Evolutionary conservation across 225 moss, liverwort and hornwort genomes (phyloP).

Genomic region (Polytrichum formosum): DNA sequence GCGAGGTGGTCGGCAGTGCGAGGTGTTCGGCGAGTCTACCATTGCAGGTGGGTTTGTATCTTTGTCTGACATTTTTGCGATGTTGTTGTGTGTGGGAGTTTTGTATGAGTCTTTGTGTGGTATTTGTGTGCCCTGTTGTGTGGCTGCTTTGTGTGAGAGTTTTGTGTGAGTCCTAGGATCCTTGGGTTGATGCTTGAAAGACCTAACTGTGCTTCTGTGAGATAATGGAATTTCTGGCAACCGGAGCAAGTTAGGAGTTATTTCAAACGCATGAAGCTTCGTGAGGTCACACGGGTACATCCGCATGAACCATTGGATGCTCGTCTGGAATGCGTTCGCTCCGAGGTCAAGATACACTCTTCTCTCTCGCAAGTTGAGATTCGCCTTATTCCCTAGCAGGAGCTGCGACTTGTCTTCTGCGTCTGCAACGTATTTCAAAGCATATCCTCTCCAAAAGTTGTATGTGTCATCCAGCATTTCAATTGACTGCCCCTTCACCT

Average conservation of each 20-base stretch:
- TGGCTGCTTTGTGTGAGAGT: no score
- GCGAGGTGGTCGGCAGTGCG: no score
- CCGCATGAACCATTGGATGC: slow-evolving; percentile 78
- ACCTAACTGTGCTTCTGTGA: no score
- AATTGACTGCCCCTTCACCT: slow-evolving; percentile 70
- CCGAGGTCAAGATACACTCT: slow-evolving; percentile 80
- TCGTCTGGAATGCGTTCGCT: slow-evolving; percentile 73
- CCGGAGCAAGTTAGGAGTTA: slow-evolving; percentile 22
- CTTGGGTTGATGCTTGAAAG: no score
- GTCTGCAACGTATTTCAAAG: slow-evolving; percentile 48
- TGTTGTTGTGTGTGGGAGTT: no score
- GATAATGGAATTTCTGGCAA: slow-evolving; percentile 34
- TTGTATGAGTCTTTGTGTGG: no score
- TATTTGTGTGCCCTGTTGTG: no score
- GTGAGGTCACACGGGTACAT: slow-evolving; percentile 95
- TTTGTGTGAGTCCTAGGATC: no score
- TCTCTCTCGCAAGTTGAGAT: slow-evolving; percentile 59
- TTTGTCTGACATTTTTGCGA: no score
- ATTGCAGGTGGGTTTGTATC: no score
- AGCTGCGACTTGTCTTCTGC: slow-evolving; percentile 83
- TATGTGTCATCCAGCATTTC: slow-evolving; percentile 62
- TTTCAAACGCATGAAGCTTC: slow-evolving; percentile 85
- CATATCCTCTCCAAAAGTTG: slow-evolving; percentile 81
- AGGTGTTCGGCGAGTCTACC: no score
- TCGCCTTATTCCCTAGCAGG: slow-evolving; percentile 57